These are phyloP conservation scores for Penicillium sp. DNA, from an alignment of 2,329 filamentous ascomycete genomes.

Conservation along the genomic window DNA sequence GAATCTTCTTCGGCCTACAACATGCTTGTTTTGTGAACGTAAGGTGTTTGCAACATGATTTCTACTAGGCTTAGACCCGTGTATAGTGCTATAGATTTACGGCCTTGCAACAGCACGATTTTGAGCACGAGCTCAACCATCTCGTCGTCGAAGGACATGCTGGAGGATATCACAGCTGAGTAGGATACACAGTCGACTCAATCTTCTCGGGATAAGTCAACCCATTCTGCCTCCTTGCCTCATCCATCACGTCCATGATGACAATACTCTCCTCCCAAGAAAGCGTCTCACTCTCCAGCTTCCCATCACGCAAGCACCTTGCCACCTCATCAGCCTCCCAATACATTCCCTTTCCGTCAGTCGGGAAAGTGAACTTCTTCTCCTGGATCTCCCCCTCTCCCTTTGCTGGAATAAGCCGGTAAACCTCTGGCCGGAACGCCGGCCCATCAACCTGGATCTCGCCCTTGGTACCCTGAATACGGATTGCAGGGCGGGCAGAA, in stretches of 20 bases:
- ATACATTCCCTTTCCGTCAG: slow-evolving; percentile 80
- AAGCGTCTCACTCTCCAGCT: slow-evolving; percentile 73
- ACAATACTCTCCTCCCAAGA: slow-evolving; percentile 77
- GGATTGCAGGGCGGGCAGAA: slow-evolving; percentile 68
- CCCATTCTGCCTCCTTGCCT: slow-evolving; percentile 66
- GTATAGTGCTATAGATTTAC: no score
- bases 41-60: background rate
- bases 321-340: slow-evolving; percentile 85
- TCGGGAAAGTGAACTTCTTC: slow-evolving; percentile 53
- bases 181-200: slow-evolving; percentile 63
- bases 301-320: slow-evolving; percentile 74
- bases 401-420: slow-evolving; percentile 64
- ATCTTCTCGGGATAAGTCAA: slow-evolving; percentile 69
- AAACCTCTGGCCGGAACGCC: slow-evolving; percentile 70
- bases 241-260: slow-evolving; percentile 84
- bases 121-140: background rate
- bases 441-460: slow-evolving; percentile 81
- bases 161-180: slow-evolving; percentile 40
- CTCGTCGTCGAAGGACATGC: background rate
- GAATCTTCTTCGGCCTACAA: background rate
- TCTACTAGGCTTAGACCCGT: background rate
- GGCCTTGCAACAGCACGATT: no score
- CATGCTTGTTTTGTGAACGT: background rate
- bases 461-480: slow-evolving; percentile 79
- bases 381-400: slow-evolving; percentile 51